Evolutionary conservation across 2,329 filamentous ascomycete genomes (phyloP).

Genomic region (Cercospora sp.): DNA sequence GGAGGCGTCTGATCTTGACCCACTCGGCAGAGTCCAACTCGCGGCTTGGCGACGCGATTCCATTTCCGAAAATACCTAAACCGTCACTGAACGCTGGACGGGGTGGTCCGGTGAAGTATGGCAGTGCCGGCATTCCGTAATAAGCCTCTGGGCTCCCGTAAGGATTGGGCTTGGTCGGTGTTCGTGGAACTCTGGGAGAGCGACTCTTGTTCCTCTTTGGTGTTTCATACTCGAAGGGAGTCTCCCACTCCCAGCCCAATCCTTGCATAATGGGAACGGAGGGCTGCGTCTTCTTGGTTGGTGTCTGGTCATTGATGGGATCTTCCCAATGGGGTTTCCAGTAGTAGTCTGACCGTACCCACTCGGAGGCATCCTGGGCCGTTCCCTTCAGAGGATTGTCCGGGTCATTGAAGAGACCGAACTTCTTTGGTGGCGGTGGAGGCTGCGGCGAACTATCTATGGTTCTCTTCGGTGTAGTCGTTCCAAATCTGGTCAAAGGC

Average conservation of each 20-base stretch:
- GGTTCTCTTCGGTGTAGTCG: not conserved
- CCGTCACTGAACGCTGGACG: not conserved
- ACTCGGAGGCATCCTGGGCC: not conserved
- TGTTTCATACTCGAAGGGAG: not conserved
- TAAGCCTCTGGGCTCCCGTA: not conserved
- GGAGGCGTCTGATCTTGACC: not conserved
- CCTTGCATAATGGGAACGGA: not conserved
- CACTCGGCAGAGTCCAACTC: not conserved
- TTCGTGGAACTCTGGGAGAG: not conserved
- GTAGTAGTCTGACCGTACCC: not conserved
- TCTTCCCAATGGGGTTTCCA: not conserved
- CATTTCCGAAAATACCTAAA: not conserved
- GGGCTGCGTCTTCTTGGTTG: not conserved
- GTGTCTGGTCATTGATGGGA: not conserved
- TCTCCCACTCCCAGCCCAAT: not conserved
- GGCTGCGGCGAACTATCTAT: not conserved
- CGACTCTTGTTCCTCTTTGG: not conserved
- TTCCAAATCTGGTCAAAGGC: not conserved
- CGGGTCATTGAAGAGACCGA: not conserved
- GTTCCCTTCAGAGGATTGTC: not conserved
- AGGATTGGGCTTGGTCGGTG: not conserved
- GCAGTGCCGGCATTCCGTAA: not conserved
- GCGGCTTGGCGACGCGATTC: not conserved
- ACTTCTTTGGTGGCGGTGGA: not conserved
- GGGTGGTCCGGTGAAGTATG: not conserved